Percentiles rank a stretch among this genome's conserved stretches.
Evolutionary conservation across 257 asterid genomes (phyloP).

Genomic region (Capsicum chinense): DNA sequence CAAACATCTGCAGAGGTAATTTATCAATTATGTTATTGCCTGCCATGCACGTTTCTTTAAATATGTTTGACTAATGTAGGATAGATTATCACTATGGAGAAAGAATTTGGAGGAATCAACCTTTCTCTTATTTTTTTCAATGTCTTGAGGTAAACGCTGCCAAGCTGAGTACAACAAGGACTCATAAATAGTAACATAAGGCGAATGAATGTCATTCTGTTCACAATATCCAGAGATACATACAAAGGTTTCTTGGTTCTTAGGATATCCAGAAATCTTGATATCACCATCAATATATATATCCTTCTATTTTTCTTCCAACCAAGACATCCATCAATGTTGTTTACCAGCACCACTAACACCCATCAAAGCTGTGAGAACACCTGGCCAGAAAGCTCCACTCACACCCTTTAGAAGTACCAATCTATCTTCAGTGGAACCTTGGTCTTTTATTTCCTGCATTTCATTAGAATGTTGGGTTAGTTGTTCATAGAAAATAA

Average conservation of each 20-base stretch:
- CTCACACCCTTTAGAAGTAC: conserved; percentile 37
- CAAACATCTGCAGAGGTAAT: conserved; percentile 47
- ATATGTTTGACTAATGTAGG: neutral
- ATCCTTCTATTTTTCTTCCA: conserved; percentile 71
- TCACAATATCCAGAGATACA: conserved; percentile 74
- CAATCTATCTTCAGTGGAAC: too few species aligned
- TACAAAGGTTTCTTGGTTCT: conserved; percentile 67
- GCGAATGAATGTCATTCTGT: conserved; percentile 72
- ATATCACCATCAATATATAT: conserved; percentile 59
- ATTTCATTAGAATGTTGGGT: too few species aligned
- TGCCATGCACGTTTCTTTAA: neutral
- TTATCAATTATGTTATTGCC: neutral
- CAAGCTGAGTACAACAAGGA: conserved; percentile 70
- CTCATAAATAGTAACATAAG: conserved; percentile 62
- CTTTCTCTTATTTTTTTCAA: conserved; percentile 52
- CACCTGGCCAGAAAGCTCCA: conserved; percentile 70
- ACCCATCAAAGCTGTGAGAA: conserved; percentile 74
- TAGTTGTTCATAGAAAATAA: too few species aligned
- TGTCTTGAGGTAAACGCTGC: conserved; percentile 58
- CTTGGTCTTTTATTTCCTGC: too few species aligned
- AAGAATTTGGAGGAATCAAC: conserved; percentile 35
- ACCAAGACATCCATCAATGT: conserved; percentile 77
- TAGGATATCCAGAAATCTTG: conserved; percentile 64
- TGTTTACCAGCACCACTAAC: conserved; percentile 80
- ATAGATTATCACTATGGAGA: neutral